Evolutionary conservation across 1,284 basidiomycete genomes (phyloP), one percentile per base, ranked within the genome.

Genomic region (Chalciporus sp.): DNA sequence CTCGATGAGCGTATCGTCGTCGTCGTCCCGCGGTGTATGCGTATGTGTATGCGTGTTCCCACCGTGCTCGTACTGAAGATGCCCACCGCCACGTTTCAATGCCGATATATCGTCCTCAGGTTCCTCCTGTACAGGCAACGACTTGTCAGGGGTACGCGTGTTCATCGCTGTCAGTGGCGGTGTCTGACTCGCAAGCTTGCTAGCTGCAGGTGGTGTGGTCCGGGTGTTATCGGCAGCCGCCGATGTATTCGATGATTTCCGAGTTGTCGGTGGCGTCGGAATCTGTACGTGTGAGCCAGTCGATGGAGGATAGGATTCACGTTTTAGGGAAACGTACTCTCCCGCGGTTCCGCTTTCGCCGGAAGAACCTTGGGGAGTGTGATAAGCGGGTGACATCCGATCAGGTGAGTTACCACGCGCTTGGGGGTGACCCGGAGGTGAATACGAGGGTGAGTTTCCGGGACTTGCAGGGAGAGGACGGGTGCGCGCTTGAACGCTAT

Each of bases 51-150:
- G 23, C 23, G 23, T 23, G 23, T 61, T 74, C 16, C 59, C 64
- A 17, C 68, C 70, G 6, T 61, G 64, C 26, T 66, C 61, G 29
- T 68, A 66, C 39, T 70, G 60, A 39, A 56, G 49, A 44, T 59
- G 63, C 12, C 46, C 47, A 4, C 47, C 27, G 9, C 41, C 56
- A 8, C 71, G 72, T 58, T 75, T 77, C 27, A 37, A 26, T 19
- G 64, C 55, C 5, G 70, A 66, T 10, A 76, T 70, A 57, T 88
- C 85, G 60, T 89, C 88, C 61, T 89, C 88, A 26, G 79, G 76
- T 59, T 90, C 88, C 65, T 90, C 88, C 67, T 91, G 88, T 3
- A 90, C 80, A 7, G 88, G 89, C 26, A 91, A 74, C 29, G 87
- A 88, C 44, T 85, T 78, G 66, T 88, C 88, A 2, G 87, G 83